These are phyloP conservation scores for Trypanosoma avium DNA, from an alignment of 208 protist species.

Conservation along the genomic window DNA sequence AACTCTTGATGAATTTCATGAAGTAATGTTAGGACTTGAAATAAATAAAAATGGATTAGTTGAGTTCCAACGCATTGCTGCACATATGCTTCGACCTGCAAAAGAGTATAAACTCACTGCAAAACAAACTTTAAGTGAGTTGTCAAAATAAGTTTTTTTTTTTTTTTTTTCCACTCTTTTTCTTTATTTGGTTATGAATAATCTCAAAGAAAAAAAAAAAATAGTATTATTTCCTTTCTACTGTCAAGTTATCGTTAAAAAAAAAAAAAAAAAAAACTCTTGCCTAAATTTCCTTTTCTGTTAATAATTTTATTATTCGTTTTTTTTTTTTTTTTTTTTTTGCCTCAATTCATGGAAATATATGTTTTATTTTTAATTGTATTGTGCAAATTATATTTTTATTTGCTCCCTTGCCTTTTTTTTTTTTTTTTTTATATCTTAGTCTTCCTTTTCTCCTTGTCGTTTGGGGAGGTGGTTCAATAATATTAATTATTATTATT, in stretches of 20 bases:
- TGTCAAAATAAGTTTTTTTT: slow-evolving; percentile 2
- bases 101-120: slow-evolving; percentile 18
- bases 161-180: slow-evolving; percentile 8
- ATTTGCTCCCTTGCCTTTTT: not conserved
- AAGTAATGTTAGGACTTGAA: slow-evolving; percentile 10
- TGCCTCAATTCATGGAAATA: too few relatives aligned
- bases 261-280: not conserved
- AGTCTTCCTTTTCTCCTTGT: too few relatives aligned
- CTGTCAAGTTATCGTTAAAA: too few relatives aligned
- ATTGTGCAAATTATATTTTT: too few relatives aligned
- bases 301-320: not conserved
- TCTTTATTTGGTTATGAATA: too few relatives aligned
- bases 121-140: slow-evolving; percentile 8
- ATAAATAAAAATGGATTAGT: not conserved
- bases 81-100: slow-evolving; percentile 5
- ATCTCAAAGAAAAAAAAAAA: too few relatives aligned
- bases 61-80: slow-evolving; percentile 1
- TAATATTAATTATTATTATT: too few relatives aligned
- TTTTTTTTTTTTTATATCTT: not conserved
- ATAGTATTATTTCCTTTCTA: too few relatives aligned
- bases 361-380: too few relatives aligned
- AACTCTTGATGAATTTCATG: not conserved
- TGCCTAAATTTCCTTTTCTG: not conserved
- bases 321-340: too few relatives aligned
- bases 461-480: too few relatives aligned